Conservation (phyloP, 2,329 filamentous ascomycete genomes). For the Delphinella strobiligena region DNA sequence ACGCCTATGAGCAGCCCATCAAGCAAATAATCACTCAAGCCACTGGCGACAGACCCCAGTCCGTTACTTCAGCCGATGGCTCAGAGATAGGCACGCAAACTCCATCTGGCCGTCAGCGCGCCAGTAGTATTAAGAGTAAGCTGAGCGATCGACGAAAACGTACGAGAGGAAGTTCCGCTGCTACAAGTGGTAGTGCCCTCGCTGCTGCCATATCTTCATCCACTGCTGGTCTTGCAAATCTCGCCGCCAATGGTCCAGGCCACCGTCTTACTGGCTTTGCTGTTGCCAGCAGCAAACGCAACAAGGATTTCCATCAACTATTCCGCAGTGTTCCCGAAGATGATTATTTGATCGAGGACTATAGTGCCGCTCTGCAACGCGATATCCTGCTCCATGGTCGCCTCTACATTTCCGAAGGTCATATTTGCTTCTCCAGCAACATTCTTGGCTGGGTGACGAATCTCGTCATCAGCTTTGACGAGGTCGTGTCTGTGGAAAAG, state of each 20-base stretch:
- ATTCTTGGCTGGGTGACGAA: conserved; percentile 98
- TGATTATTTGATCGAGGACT: conserved; percentile 96
- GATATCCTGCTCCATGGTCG: conserved; percentile 91
- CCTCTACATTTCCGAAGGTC: conserved; percentile 91
- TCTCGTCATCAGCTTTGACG: conserved; percentile 94
- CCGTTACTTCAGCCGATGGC: conserved; percentile 25
- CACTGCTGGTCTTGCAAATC: conserved; percentile 55
- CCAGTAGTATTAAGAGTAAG: conserved; percentile 40
- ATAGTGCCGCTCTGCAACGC: conserved; percentile 88
- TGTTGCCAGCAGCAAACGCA: conserved; percentile 89
- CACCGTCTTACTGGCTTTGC: conserved; percentile 88
- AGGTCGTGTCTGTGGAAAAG: conserved; percentile 94
- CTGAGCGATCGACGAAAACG: conserved; percentile 46
- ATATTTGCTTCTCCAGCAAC: conserved; percentile 97
- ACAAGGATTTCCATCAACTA: conserved; percentile 83
- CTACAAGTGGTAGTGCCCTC: conserved; percentile 50
- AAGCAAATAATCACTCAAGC: conserved; percentile 18
- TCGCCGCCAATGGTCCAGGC: conserved; percentile 43
- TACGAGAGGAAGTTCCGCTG: conserved; percentile 68
- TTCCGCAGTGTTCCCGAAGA: conserved; percentile 97
- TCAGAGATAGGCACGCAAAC: conserved; percentile 44
- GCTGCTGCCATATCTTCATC: conserved; percentile 61
- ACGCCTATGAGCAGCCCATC: conserved; percentile 41
- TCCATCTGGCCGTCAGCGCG: conserved; percentile 47
- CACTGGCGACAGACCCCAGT: conserved; percentile 25